Evolutionary conservation across 495 filamentous ascomycete genomes (phyloP).

Genomic region (Annulohypoxylon bovei): DNA sequence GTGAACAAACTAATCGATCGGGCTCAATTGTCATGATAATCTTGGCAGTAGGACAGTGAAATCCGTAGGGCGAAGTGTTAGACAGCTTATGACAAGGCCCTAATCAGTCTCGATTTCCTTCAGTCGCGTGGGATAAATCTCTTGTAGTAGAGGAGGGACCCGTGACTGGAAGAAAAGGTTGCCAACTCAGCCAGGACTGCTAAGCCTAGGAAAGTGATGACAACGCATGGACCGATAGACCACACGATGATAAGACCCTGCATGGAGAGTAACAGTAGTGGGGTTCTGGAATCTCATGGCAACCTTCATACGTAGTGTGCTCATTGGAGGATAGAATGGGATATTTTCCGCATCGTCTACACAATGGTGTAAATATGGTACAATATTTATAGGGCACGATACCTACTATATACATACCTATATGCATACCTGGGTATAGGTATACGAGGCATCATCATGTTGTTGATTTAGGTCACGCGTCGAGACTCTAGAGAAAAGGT

Average conservation of each 20-base stretch:
- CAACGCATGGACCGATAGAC: slow-evolving; percentile 35
- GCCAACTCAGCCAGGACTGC: slow-evolving; percentile 41
- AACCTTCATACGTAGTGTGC: background rate
- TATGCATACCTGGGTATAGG: too few species aligned
- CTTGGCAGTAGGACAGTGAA: slow-evolving; percentile 23
- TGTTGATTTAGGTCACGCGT: slow-evolving; percentile 19
- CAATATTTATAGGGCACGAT: background rate
- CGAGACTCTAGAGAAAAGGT: background rate
- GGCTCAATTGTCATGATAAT: slow-evolving; percentile 8
- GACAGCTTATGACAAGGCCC: slow-evolving; percentile 22
- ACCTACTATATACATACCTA: background rate
- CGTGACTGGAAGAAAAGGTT: slow-evolving; percentile 43
- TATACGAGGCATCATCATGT: background rate
- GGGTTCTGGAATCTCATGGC: slow-evolving; percentile 31
- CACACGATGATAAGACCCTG: slow-evolving; percentile 41
- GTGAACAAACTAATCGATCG: slow-evolving; percentile 21
- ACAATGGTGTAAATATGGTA: background rate
- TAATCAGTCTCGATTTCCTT: slow-evolving; percentile 21
- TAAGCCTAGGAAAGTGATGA: slow-evolving; percentile 23
- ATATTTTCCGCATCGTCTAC: slow-evolving; percentile 16
- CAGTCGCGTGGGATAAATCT: slow-evolving; percentile 20
- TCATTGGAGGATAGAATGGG: background rate
- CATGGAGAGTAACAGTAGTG: slow-evolving; percentile 19
- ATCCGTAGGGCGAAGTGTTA: slow-evolving; percentile 9
- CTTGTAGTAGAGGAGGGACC: slow-evolving; percentile 30